phyloP scores from a whole-genome alignment of 257 asterid genomes.

The Agastache rugosa region DNA sequence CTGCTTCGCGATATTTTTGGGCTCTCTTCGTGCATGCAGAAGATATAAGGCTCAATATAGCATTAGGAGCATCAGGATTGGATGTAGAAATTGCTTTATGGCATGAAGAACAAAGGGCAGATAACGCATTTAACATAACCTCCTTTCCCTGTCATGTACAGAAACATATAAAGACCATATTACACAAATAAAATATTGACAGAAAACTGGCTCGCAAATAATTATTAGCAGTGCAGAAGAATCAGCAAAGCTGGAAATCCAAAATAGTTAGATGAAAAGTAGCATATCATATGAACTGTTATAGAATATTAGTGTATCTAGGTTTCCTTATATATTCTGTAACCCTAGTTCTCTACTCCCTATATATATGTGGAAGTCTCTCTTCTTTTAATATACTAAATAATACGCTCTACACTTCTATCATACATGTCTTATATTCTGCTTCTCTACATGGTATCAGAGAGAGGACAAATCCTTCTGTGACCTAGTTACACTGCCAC shows the following conservation, averaged over 20 bases:
- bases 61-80: constrained; percentile 68
- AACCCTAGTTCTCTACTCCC: too few relatives aligned
- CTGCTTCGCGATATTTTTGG: constrained; percentile 88
- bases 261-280: constrained; percentile 22
- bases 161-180: constrained; percentile 27
- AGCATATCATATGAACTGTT: constrained; percentile 25
- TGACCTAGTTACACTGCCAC: too few relatives aligned
- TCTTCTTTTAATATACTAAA: too few relatives aligned
- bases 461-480: too few relatives aligned
- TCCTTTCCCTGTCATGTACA: constrained; percentile 83
- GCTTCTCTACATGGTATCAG: too few relatives aligned
- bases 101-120: constrained; percentile 83
- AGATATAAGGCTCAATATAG: constrained; percentile 71
- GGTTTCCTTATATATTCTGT: too few relatives aligned
- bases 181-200: constrained; percentile 13
- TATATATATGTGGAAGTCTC: too few relatives aligned
- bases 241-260: constrained; percentile 24
- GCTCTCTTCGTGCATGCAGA: constrained; percentile 82
- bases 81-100: constrained; percentile 70
- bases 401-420: too few relatives aligned
- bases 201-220: constrained; percentile 9
- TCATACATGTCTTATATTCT: too few relatives aligned
- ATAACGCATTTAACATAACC: constrained; percentile 71
- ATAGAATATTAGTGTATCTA: too few relatives aligned
- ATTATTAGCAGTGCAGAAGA: constrained; percentile 25